phyloP scores from a whole-genome alignment of 148 eudicot species.

The Hydrangea macrophylla region DNA sequence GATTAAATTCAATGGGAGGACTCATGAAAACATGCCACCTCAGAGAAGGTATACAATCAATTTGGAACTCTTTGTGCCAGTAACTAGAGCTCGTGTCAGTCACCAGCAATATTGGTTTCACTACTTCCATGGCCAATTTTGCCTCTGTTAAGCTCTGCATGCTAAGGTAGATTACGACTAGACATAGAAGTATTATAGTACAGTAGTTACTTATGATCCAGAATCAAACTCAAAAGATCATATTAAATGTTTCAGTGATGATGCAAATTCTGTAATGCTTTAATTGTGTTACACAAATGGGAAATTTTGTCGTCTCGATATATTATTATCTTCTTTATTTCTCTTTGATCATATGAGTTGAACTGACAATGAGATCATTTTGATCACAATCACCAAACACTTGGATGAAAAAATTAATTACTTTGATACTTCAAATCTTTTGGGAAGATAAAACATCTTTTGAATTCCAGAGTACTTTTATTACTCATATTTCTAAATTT shows the following conservation, averaged over 20 bases:
- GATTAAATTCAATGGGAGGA: conserved; percentile 20
- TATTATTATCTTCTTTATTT: neutral
- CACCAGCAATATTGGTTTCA: conserved; percentile 64
- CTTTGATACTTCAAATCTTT: neutral
- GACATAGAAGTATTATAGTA: neutral
- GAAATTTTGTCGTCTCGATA: neutral
- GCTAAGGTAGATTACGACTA: neutral
- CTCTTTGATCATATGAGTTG: neutral
- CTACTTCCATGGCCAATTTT: conserved; percentile 55
- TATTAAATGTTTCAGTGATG: neutral
- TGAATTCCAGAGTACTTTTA: too few relatives aligned
- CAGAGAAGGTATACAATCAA: conserved; percentile 27
- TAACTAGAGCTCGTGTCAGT: conserved; percentile 40
- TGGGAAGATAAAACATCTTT: neutral
- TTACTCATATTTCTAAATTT: too few relatives aligned
- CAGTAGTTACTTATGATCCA: neutral
- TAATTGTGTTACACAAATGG: neutral
- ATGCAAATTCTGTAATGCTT: neutral
- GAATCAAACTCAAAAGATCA: too few relatives aligned
- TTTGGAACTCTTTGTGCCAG: conserved; percentile 57
- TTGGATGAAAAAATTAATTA: neutral
- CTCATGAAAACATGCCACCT: conserved; percentile 60
- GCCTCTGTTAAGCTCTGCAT: conserved; percentile 76
- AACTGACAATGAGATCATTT: neutral
- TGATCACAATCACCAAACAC: neutral